Percentiles rank a stretch among this genome's conserved stretches.
Evolutionary conservation across 2,329 filamentous ascomycete species (phyloP).

Genomic region (Zymoseptoria passerinii): DNA sequence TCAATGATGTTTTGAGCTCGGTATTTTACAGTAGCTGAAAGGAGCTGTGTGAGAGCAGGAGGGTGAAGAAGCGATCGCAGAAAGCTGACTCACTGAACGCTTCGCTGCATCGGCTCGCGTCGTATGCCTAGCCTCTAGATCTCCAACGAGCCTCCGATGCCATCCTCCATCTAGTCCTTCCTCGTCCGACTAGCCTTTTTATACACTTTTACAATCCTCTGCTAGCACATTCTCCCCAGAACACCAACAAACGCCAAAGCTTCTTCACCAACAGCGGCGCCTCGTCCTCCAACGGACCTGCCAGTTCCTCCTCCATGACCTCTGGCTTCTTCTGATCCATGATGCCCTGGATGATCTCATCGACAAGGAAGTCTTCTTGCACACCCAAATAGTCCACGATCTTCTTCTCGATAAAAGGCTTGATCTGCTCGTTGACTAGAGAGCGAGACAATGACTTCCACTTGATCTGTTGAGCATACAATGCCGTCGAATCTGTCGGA

Average conservation of each 20-base stretch:
- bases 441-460: conserved; percentile 85
- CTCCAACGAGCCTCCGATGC: neutral
- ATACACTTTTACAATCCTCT: conserved; percentile 5
- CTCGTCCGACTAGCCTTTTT: neutral
- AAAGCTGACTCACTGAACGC: neutral
- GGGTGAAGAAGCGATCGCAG: neutral
- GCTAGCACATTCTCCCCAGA: conserved; percentile 17
- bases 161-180: neutral
- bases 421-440: conserved; percentile 74
- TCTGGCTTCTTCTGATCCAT: conserved; percentile 65
- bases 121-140: neutral
- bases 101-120: neutral
- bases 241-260: conserved; percentile 54
- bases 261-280: conserved; percentile 91
- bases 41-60: neutral
- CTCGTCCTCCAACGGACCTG: conserved; percentile 89
- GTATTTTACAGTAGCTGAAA: neutral
- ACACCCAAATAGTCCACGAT: conserved; percentile 94
- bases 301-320: conserved; percentile 74
- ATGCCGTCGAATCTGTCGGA: conserved; percentile 71
- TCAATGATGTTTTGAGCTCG: neutral
- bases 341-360: conserved; percentile 83
- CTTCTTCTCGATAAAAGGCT: conserved; percentile 96
- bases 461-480: conserved; percentile 88
- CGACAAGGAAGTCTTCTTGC: conserved; percentile 90